These are phyloP conservation scores for Decorospora gaudefroyi DNA, from an alignment of 2,329 filamentous ascomycete genomes.

Conservation along the genomic window DNA sequence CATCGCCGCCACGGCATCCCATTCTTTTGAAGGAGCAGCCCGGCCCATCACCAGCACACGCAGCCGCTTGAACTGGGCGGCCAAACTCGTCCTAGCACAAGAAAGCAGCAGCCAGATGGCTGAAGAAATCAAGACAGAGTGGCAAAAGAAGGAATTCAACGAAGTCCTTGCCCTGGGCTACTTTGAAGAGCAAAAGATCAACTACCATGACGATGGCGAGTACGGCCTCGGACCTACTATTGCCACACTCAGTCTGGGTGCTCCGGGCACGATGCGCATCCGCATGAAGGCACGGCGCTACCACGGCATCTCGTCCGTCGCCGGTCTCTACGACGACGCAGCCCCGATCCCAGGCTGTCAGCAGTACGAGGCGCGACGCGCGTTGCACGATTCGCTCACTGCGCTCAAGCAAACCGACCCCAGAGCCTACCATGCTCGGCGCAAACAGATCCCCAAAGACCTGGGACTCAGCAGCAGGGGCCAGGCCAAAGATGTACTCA, in stretches of 20 bases:
- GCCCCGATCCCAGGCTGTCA: constrained; percentile 37
- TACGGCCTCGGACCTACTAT: constrained; percentile 65
- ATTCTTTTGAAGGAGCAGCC: constrained; percentile 35
- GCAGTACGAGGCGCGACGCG: constrained; percentile 44
- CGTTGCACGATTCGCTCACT: constrained; percentile 37
- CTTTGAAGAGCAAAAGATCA: constrained; percentile 63
- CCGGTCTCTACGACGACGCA: constrained; percentile 41
- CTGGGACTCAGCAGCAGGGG: constrained; percentile 41
- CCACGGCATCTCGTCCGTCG: constrained; percentile 40
- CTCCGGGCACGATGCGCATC: constrained; percentile 62
- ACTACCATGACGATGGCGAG: constrained; percentile 70
- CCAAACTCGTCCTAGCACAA: constrained; percentile 49
- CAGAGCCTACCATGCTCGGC: constrained; percentile 28
- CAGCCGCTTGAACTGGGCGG: constrained; percentile 61
- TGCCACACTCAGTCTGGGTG: constrained; percentile 63
- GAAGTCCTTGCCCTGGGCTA: constrained; percentile 67
- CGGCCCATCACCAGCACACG: constrained; percentile 56
- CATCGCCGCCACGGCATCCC: constrained; percentile 56
- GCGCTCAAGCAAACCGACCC: constrained; percentile 23
- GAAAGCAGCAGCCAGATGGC: constrained; percentile 16
- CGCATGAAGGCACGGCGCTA: constrained; percentile 60
- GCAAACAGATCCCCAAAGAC: constrained; percentile 46
- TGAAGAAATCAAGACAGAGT: constrained; percentile 10
- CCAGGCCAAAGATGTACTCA: constrained; percentile 47
- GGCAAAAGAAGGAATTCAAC: constrained; percentile 58